Conservation (phyloP, 2,329 filamentous ascomycete species). For the Ophiocordyceps camponoti-floridani region DNA sequence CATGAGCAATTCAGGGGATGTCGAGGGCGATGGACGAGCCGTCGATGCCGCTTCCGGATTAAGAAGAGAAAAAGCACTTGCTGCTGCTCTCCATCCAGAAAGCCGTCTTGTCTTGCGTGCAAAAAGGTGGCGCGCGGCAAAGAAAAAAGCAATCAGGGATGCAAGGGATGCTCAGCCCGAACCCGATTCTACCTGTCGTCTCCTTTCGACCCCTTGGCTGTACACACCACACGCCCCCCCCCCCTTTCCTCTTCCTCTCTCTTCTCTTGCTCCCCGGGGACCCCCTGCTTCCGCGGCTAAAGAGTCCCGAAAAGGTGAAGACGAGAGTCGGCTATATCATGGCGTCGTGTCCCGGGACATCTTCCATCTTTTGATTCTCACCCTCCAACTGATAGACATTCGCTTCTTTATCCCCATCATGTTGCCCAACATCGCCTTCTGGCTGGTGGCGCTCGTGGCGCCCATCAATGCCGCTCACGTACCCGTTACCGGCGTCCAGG, state of each 20-base stretch:
- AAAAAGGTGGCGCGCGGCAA: not conserved
- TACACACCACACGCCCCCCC: not conserved
- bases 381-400: not conserved
- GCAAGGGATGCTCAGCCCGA: not conserved
- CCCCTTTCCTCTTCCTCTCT: not conserved
- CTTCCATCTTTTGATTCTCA: not conserved
- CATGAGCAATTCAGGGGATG: not conserved
- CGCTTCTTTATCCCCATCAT: slow-evolving; percentile 3
- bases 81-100: not conserved
- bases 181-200: not conserved
- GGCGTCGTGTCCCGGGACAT: not conserved
- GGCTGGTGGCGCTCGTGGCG: slow-evolving; percentile 10
- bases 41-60: too few relatives aligned
- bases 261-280: not conserved
- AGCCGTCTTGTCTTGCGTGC: not conserved
- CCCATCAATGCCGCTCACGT: slow-evolving; percentile 8
- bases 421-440: slow-evolving; percentile 6
- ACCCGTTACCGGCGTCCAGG: slow-evolving; percentile 19
- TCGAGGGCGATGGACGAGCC: not conserved
- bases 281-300: not conserved
- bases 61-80: too few relatives aligned
- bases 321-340: not conserved
- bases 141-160: not conserved
- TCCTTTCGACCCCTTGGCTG: not conserved
- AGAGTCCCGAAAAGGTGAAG: not conserved